Base-by-base conservation (phyloP, 2,329 filamentous ascomycete species). In the Phaeosphaeriaceae sp. region DNA sequence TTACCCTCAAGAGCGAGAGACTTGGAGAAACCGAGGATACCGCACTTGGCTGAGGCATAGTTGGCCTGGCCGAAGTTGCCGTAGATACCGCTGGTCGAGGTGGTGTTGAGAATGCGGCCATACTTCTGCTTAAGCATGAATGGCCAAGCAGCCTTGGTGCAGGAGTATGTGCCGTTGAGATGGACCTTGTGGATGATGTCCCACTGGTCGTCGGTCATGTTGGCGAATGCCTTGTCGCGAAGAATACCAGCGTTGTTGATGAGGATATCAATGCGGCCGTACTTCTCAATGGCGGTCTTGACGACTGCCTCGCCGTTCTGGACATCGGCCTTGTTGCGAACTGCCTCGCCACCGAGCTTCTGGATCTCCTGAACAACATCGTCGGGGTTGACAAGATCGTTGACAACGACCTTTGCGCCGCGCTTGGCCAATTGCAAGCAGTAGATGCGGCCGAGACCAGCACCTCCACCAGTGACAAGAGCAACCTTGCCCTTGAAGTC, bases 51-150 rank as follows among this genome's bases (percentile, higher is more conserved):
- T 48, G 94, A 92, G 62, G 95, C 87, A 79, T 99, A 99, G 85
- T 99, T 99, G 73, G 94, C 92, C 81, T 99, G 95, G 63, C 95
- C 95, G 77, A 99, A 99, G 86, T 97, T 99, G 70, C 95, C 95
- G 78, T 99, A 99, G 79, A 99, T 96, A 80, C 95, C 95, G 70
- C 91, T 96, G 49, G 95, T 98, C 36, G 92, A 96, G 42, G 95
- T 95, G 48, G 95, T 99, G 85, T 99, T 99, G 74, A 99, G 85
- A 61, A 99, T 88, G 72, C 95, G 92, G 67, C 95, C 95, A 74
- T 97, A 99, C 85, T 97, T 98, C 80, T 99, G 95, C 86, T 97
- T 97, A 52, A 98, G 85, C 85, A 99, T 91, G 80, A 96, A 91
- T 51, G 95, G 95, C 93, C 94, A 99, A 20, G 95, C 95, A 61